phyloP scores from a whole-genome alignment of 1,284 basidiomycete species.

The Thecaphora frezii region DNA sequence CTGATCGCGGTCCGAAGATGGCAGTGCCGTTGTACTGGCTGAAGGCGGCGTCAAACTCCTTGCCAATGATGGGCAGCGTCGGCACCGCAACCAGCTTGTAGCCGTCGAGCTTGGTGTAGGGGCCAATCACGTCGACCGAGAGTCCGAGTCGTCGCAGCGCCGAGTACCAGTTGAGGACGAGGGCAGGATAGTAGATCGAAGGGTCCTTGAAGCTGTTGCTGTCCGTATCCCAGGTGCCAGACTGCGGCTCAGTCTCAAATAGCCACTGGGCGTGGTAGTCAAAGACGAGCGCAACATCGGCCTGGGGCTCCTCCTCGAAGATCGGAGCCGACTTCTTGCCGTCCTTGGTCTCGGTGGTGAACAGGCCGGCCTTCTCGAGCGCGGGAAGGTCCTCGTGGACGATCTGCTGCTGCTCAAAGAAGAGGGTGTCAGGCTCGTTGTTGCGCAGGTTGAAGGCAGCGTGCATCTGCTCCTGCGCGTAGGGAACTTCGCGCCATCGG shows the following conservation, averaged over 20 bases:
- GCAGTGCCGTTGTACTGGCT: slow-evolving; percentile 21
- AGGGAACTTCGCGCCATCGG: slow-evolving; percentile 39
- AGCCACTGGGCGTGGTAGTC: slow-evolving; percentile 29
- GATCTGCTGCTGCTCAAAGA: slow-evolving; percentile 33
- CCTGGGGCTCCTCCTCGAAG: slow-evolving; percentile 15
- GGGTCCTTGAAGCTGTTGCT: slow-evolving; percentile 20
- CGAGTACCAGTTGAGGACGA: slow-evolving; percentile 31
- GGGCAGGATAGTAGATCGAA: slow-evolving; percentile 28
- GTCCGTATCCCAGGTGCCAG: slow-evolving; percentile 24
- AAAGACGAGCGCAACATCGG: slow-evolving; percentile 29
- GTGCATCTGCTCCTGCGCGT: slow-evolving; percentile 44
- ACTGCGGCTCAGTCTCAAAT: slow-evolving; percentile 36
- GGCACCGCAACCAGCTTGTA: slow-evolving; percentile 39
- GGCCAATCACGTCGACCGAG: slow-evolving; percentile 34
- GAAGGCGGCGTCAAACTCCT: slow-evolving; percentile 23
- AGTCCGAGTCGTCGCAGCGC: slow-evolving; percentile 38
- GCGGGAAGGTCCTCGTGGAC: slow-evolving; percentile 28
- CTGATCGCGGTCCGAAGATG: slow-evolving; percentile 33
- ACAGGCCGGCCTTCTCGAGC: slow-evolving; percentile 12
- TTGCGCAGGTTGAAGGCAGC: slow-evolving; percentile 38
- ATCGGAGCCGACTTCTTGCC: slow-evolving; percentile 12
- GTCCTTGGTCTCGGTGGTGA: neutral
- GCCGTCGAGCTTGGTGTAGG: slow-evolving; percentile 15
- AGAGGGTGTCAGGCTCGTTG: slow-evolving; percentile 31
- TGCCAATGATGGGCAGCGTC: slow-evolving; percentile 29